Conservation (phyloP, 495 filamentous ascomycete species). For the Podospora tetraspora region DNA sequence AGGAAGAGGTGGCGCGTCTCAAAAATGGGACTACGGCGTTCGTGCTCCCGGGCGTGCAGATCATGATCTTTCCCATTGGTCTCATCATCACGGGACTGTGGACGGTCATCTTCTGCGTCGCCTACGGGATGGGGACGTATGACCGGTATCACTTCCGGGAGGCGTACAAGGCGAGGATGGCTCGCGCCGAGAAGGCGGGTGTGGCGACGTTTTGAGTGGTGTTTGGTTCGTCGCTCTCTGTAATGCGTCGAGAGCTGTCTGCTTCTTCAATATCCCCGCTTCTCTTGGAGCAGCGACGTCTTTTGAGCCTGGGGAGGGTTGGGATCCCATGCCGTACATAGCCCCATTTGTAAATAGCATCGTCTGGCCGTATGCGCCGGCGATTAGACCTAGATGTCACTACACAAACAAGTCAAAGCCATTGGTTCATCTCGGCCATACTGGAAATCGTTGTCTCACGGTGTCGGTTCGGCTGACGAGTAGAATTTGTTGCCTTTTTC, state of each 20-base stretch:
- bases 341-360: slow-evolving; percentile 8
- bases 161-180: slow-evolving; percentile 51
- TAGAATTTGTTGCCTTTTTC: no score
- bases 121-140: slow-evolving; percentile 58
- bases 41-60: slow-evolving; percentile 59
- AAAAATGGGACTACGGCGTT: slow-evolving; percentile 48
- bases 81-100: slow-evolving; percentile 61
- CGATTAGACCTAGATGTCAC: slow-evolving; percentile 15
- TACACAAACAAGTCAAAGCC: slow-evolving; percentile 12
- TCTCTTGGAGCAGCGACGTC: slow-evolving; percentile 4
- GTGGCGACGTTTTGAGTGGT: slow-evolving; percentile 31
- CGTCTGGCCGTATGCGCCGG: slow-evolving; percentile 3
- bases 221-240: background rate
- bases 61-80: slow-evolving; percentile 64
- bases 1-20: slow-evolving; percentile 29
- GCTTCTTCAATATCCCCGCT: slow-evolving; percentile 1
- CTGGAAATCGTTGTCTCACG: no score
- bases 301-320: background rate
- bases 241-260: slow-evolving; percentile 3
- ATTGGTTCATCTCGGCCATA: no score
- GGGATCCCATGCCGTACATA: background rate
- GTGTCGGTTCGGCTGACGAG: no score
- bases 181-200: slow-evolving; percentile 33
- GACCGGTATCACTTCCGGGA: slow-evolving; percentile 60
- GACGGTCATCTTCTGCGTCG: slow-evolving; percentile 47